Base-by-base conservation (phyloP, 139 green algal species). In the Ettlia oleoabundans region DNA sequence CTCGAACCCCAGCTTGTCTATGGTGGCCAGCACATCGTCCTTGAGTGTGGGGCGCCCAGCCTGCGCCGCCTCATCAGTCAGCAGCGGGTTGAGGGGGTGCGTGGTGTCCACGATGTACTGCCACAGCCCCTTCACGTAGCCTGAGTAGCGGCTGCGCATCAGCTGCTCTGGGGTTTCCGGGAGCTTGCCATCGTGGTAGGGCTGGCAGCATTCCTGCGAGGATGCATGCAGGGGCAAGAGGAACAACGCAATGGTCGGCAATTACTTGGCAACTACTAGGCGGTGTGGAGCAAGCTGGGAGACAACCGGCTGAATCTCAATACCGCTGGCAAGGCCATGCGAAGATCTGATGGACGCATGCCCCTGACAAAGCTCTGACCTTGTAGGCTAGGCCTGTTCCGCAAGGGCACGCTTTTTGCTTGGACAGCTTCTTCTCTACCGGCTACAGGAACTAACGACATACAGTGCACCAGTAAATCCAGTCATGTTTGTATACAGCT, bases 101-200 rank as follows among this genome's bases (percentile, higher is more conserved):
- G 85, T 90, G n/a, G 85, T 90, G 52, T 89, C 42, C 21, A 85
- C 62, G 2, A 90, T 41, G 43, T 90, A 90, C 1, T 81, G 66
- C 43, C 85, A 85, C 15, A 76, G 21, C 28, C 76, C 55, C 55
- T 90, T 90, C 4, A 65, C 67, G 51, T 90, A 90, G 1, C 80
- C 86, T 0, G 30, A 61, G 73, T 82, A 90, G 0, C 86, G 68
- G 0, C 67, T 63, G 4, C 86, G 79, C 86, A 90, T 86, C 8
- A 90, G 72, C 28, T 55, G 51, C 63, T 90, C 86, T 1, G 86
- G 72, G 1, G 86, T 90, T 0, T 41, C 35, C 2, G 84, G 84
- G n/a, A 78, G 24, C 22, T 41, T 26, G 3, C 72, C 65, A 13
- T 90, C 62, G 40, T 91, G 85, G 42, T 80, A 88, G 19, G 18